Evolutionary conservation across 768 basidiomycete genomes (phyloP), one percentile per base, ranked within the genome.

Genomic region (Leucocoprinus birnbaumii): DNA sequence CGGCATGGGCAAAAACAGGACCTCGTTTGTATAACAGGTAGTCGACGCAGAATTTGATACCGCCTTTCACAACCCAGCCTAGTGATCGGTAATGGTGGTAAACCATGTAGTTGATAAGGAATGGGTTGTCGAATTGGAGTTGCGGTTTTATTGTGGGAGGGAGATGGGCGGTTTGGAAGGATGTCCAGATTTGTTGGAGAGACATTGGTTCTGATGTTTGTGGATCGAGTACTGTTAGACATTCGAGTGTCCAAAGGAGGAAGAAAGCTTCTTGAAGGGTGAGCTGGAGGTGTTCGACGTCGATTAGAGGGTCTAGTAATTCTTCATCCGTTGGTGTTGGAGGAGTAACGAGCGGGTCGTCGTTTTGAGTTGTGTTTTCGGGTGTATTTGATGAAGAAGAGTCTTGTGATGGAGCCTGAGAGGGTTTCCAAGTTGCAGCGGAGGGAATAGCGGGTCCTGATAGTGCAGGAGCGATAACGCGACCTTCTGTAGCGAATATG

Each of bases 11-110:
- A 68, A 98, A 98, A 1, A 96, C 91, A 2, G 96, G 94, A 0
- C 97, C 97, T 11, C 91, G 83, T 62, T 92, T 94, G 69, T 99
- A 99, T 24, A 98, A 71, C 9, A 99, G 80, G 71, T 89, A 94
- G 64, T 99, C 97, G 37, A 89, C 89, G 62, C 95, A 98, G 70
- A 99, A 99, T 69, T 99, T 99, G 76, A 97, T 86, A 1, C 97
- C 97, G 25, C 86, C 84, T 69, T 94, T 93, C 59, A 97, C 86
- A 18, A 98, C 91, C 97, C 96, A 99, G 22, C 97, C 97, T 7
- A 98, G 79, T 3, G 94, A 94, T 14, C 96, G 84, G 65, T 90
- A 98, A 69, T 98, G 94, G 67, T 98, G 96, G 64, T 95, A 97
- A 2, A 84, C 84, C 47, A 87, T 84, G 62, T 98, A 99, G 63